phyloP scores from a whole-genome alignment of 139 green algal species.

The Monoraphidium neglectum region DNA sequence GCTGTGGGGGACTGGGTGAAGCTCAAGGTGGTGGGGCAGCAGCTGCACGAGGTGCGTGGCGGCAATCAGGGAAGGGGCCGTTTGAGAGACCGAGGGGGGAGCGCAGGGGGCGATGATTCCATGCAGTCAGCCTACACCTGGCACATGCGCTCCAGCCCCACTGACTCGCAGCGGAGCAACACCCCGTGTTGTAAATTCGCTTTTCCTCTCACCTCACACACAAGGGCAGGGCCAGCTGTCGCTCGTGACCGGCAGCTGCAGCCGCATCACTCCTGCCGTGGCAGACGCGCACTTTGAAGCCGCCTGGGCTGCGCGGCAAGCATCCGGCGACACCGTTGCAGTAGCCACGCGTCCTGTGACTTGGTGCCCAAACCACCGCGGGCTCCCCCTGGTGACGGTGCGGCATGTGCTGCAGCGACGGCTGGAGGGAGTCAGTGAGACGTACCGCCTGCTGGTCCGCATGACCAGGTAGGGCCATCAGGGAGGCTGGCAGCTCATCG shows the following conservation, averaged over 20 bases:
- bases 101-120: no score
- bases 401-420: conserved; percentile 17
- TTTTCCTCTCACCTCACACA: background rate
- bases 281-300: background rate
- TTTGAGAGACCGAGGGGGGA: no score
- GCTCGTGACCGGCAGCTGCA: conserved; percentile 16
- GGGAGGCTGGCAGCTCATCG: no score
- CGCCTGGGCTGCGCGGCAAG: background rate
- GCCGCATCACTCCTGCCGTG: background rate
- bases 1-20: conserved; percentile 13
- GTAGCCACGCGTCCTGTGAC: background rate
- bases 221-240: conserved; percentile 16
- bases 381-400: conserved; percentile 9
- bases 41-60: conserved; percentile 3
- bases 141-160: background rate
- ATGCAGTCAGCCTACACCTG: background rate
- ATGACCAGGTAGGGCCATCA: no score
- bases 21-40: conserved; percentile 14
- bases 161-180: no score
- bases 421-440: background rate
- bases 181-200: no score
- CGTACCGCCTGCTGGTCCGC: no score
- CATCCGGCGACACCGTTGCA: background rate
- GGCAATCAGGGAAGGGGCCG: background rate
- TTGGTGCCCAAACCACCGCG: background rate